These are phyloP conservation scores for Citrus glauca DNA, from an alignment of 345 rosid species.

Conservation along the genomic window DNA sequence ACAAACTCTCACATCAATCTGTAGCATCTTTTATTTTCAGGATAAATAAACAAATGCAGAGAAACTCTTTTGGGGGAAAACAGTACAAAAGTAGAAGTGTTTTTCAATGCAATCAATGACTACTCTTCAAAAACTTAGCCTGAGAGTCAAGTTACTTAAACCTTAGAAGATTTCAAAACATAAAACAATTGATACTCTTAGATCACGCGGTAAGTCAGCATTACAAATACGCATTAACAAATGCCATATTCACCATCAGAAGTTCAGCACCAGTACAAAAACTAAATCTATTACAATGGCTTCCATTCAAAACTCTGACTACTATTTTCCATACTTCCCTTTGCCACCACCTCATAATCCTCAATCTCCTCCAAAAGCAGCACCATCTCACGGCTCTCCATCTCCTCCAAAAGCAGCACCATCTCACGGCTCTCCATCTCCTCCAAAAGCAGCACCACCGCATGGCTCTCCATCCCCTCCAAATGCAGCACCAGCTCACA, in stretches of 20 bases:
- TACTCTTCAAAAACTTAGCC: conserved; percentile 33
- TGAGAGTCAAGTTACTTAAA: conserved; percentile 34
- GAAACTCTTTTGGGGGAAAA: not conserved
- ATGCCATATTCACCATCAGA: not conserved
- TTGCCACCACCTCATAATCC: conserved; percentile 28
- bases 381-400: conserved; percentile 7
- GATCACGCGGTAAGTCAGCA: no score
- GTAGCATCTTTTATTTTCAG: not conserved
- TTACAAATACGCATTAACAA: conserved; percentile 17
- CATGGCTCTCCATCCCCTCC: conserved; percentile 12
- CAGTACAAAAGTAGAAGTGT: conserved; percentile 21
- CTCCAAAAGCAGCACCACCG: conserved; percentile 13
- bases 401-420: conserved; percentile 10
- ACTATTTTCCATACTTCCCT: conserved; percentile 33
- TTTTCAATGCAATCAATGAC: conserved; percentile 43
- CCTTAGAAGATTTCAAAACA: conserved; percentile 32
- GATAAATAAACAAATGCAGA: not conserved
- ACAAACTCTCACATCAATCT: not conserved
- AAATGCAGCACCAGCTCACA: conserved; percentile 17
- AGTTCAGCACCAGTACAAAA: not conserved
- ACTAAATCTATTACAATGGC: not conserved
- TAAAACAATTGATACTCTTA: no score
- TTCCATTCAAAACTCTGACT: conserved; percentile 11
- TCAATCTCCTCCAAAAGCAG: conserved; percentile 8
- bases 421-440: conserved; percentile 9